Percentiles rank a stretch among this genome's conserved stretches.
phyloP scores from a whole-genome alignment of 164 flowering plant genomes.

The Warburgia ugandensis region DNA sequence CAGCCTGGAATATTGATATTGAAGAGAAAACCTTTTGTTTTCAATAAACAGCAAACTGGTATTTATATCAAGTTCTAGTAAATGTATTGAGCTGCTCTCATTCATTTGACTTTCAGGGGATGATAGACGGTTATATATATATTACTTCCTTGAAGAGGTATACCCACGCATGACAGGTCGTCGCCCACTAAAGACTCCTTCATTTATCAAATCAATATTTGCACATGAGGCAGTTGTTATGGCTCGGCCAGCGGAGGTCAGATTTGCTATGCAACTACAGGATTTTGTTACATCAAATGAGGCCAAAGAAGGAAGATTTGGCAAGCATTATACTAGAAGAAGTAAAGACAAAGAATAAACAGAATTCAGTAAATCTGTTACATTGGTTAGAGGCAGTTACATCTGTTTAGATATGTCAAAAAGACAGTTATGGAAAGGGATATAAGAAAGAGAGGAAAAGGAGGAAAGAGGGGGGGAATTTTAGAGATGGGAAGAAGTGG shows the following conservation, averaged over 20 bases:
- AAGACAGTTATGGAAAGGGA: no score
- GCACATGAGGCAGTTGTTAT: constrained; percentile 76
- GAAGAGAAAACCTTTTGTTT: constrained; percentile 14
- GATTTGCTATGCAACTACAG: constrained; percentile 74
- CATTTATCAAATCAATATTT: constrained; percentile 69
- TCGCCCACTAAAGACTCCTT: constrained; percentile 82
- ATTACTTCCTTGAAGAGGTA: constrained; percentile 90
- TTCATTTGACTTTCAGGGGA: constrained; percentile 92
- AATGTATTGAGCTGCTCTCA: no score
- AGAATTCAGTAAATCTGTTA: no score
- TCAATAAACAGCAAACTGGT: constrained; percentile 9
- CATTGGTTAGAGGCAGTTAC: no score
- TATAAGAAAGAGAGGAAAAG: no score
- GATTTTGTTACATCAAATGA: no score
- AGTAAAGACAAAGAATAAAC: no score
- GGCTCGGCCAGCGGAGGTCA: constrained; percentile 64
- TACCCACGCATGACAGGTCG: constrained; percentile 92
- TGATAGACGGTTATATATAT: constrained; percentile 98
- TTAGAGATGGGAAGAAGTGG: no score
- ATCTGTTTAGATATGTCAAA: no score
- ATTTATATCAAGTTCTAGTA: constrained; percentile 1
- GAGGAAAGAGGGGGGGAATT: no score
- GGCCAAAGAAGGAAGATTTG: no score
- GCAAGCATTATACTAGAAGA: no score
- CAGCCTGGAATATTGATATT: background rate